Base-by-base conservation (phyloP, 2,329 filamentous ascomycete genomes). In the Eutypa lata region DNA sequence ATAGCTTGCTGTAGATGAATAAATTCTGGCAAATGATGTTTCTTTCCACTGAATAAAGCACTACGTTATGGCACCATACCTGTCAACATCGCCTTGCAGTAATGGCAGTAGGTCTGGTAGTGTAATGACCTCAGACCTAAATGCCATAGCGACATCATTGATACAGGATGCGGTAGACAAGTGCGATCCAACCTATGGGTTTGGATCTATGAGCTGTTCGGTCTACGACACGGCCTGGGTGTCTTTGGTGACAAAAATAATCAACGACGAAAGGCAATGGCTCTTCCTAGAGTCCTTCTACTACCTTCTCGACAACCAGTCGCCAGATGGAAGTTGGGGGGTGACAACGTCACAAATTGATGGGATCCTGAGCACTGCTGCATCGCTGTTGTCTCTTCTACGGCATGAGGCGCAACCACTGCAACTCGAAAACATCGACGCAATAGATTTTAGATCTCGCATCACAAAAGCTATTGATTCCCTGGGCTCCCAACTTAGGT, bases 211-310 rank as follows among this genome's bases (percentile, higher is more conserved):
- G 59, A 65, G 62, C 28, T 55, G 59, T 47, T 51, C 61, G 24
- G 49, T 62, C 26, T 71, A 71, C 51, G 68, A 70, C 49, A 71
- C 68, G 2, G 69, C 69, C 2, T 71, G 69, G 68, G 62, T 71
- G 3, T 62, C 68, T 1, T 62, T 70, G 55, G 57, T 65, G 13
- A 61, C 58, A n/a, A 60, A 56, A 37, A 46, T 50, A 14, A 51
- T 53, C n/a, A 55, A 61, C 11, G 53, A 54, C 2, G 48, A 47
- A 49, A 51, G 53, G 24, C 48, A 54, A n/a, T 67, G 64, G 61
- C 59, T 68, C 2, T 71, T 71, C 49, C 68, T 68, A 11, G 62
- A 68, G 35, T 64, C 59, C 46, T 68, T 71, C 52, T 37, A 61
- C 2, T 68, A 62, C 45, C 38, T 71, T 5, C 55, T 71, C 1